A percentile compares a stretch with the other conserved stretches of the same genome.
Evolutionary conservation across 306 rosid species (phyloP).

Genomic region (Arachis stenosperma): DNA sequence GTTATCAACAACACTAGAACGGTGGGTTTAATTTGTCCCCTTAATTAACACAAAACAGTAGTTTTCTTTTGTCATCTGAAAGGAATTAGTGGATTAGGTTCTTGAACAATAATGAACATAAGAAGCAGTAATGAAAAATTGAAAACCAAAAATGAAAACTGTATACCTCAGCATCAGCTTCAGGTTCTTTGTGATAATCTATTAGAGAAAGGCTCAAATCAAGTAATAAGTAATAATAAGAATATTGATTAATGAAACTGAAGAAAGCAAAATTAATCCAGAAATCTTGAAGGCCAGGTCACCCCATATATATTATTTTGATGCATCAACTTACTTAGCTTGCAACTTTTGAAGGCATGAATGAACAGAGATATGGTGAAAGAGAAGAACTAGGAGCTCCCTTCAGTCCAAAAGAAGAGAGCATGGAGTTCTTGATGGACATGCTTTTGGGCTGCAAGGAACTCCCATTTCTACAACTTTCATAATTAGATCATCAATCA

Average conservation of each 20-base stretch:
- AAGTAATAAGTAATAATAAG: background rate
- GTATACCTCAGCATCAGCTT: background rate
- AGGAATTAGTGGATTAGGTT: too few relatives aligned
- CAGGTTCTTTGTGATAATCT: background rate
- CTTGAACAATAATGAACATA: too few relatives aligned
- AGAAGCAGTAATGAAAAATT: too few relatives aligned
- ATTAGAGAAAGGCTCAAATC: slow-evolving; percentile 7
- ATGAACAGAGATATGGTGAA: slow-evolving; percentile 37
- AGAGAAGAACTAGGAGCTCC: slow-evolving; percentile 77
- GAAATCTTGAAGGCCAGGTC: too few relatives aligned
- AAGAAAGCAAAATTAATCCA: background rate
- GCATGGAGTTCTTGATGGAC: slow-evolving; percentile 25
- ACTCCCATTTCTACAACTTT: slow-evolving; percentile 65
- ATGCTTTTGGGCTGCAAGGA: slow-evolving; percentile 65
- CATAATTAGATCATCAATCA: background rate
- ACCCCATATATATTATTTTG: too few relatives aligned
- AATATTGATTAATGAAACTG: background rate
- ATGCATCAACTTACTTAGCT: slow-evolving; percentile 10
- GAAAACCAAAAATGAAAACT: background rate
- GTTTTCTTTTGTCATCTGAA: too few relatives aligned
- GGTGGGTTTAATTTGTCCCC: background rate
- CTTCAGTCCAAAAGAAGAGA: slow-evolving; percentile 67
- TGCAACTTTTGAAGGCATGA: background rate
- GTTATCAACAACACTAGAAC: too few relatives aligned
- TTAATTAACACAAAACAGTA: background rate